Conservation (phyloP, 441 rosid genomes). For the Jatropha multifida region DNA sequence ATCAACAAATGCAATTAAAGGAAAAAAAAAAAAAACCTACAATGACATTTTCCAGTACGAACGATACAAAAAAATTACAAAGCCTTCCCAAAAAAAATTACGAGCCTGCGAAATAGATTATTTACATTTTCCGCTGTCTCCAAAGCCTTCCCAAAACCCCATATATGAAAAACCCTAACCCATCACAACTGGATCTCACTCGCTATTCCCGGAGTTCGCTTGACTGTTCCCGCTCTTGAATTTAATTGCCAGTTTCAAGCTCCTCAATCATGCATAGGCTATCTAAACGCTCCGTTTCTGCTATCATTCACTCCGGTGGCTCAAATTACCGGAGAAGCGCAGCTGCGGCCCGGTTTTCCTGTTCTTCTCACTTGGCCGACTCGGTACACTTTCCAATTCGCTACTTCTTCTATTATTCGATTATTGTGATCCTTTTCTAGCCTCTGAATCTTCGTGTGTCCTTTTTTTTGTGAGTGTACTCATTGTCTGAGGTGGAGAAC, state of each 20-base stretch:
- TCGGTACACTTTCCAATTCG: slow-evolving; percentile 35
- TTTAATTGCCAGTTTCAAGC: no score
- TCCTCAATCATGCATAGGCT: slow-evolving; percentile 57
- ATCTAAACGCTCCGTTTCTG: slow-evolving; percentile 62
- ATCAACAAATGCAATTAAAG: no score
- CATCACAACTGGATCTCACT: not conserved
- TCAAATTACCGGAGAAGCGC: slow-evolving; percentile 35
- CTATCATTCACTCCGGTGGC: slow-evolving; percentile 46
- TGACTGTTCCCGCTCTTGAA: no score
- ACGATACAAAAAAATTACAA: no score
- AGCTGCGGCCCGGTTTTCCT: slow-evolving; percentile 37
- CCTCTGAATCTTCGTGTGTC: not conserved
- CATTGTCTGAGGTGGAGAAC: not conserved
- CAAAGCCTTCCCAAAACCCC: slow-evolving; percentile 54
- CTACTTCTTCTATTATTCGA: no score
- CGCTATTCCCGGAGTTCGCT: no score
- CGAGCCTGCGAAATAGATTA: no score
- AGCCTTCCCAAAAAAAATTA: no score
- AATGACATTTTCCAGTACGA: no score
- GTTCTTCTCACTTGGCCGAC: slow-evolving; percentile 19
- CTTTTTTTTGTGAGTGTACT: not conserved
- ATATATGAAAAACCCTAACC: slow-evolving; percentile 44
- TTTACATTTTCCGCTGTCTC: slow-evolving; percentile 23
- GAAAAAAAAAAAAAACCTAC: no score
- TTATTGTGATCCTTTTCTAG: not conserved